Base-by-base conservation (phyloP, 2,329 filamentous ascomycete species). In the Lachnum nothofagi region DNA sequence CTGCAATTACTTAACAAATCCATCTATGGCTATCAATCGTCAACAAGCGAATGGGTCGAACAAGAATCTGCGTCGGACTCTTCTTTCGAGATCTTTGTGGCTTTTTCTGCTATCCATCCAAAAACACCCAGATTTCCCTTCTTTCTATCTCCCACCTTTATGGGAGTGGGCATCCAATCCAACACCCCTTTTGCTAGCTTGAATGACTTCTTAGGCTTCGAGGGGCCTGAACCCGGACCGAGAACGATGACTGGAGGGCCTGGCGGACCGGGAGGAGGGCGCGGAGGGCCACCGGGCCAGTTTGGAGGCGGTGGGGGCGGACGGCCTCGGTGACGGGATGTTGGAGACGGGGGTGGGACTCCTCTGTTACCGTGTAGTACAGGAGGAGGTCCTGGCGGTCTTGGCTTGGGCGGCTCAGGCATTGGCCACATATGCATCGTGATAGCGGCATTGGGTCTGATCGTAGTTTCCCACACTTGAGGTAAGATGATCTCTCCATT, bases 401-500 rank as follows among this genome's bases (percentile, higher is more conserved):
- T 41, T 10, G n/a, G 34, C 35, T 27, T 27, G 12, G 37, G n/a
- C 19, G 60, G 60, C 34, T 77, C 75, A 10, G 75, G 73, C 58
- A 77, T 71, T 8, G 77, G 77, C 77, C 77, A 80, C 72, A 80
- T 76, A 58, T 77, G 77, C 80, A 83, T 83, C 5, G 76, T 80
- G 52, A 83, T 75, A 39, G 74, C 69, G 81, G 80, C 85, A 64
- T 88, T 85, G 1, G 86, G 86, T 65, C 89, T 76, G 42, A 91
- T 70, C n/a, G 87, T 82, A 62, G 80, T 85, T 58, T 89, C 85
- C 86, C 86, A 91, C 6, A 89, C 79, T 42, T 80, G 74, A 6
- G 85, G 85, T 38, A 91, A 77, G 58, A 90, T 89, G 54, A 90
- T 89, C 64, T 90, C 84, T 33, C 83, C 83, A 57, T 86, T 79